Base-by-base conservation (phyloP, 2,329 filamentous ascomycete species). In the Rhinocladiella similis region DNA sequence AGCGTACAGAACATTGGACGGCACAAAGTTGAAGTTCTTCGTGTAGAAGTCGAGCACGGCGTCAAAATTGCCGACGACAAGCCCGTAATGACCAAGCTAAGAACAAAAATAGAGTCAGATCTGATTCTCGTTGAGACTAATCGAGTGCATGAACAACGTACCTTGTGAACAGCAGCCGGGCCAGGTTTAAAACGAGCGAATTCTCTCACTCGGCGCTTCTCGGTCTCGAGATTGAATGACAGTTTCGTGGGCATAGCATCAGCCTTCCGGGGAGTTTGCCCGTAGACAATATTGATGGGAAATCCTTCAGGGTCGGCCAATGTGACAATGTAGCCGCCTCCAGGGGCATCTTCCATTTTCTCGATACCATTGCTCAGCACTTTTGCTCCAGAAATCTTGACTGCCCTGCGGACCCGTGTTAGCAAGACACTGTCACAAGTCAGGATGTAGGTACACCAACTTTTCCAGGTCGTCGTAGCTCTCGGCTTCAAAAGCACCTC, bases 141-240 rank as follows among this genome's bases (percentile, higher is more conserved):
- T 3, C 36, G 12, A 4, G 16, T 39, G 36, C 14, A 39, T 39
- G 36, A 12, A 10, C 14, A 14, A 50, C 55, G 12, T 54, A 66
- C 65, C 59, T 78, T 78, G 59, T 78, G 73, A 12, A 80, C 75
- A 0, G 75, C 75, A 0, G 77, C 77, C 0, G 77, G 77, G 3
- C 77, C 77, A 0, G 74, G 74, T 22, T 72, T 73, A 64, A 73
- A 74, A 33, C 72, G 72, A 38, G 73, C 69, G 64, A 74, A 75
- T 35, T 67, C 63, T 4, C 70, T 59, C n/a, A 68, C 62, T 33
- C 72, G 65, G 14, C 67, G 69, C 56, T 74, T 74, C 35, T 70
- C 67, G 45, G 59, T 50, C 52, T 72, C 69, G 58, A 67, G 63
- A 55, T 75, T 74, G 50, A 67, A 56, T 41, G 69, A 60, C 29